Base-by-base conservation (phyloP, 2,329 filamentous ascomycete species). In the Fusarium nematophilum region DNA sequence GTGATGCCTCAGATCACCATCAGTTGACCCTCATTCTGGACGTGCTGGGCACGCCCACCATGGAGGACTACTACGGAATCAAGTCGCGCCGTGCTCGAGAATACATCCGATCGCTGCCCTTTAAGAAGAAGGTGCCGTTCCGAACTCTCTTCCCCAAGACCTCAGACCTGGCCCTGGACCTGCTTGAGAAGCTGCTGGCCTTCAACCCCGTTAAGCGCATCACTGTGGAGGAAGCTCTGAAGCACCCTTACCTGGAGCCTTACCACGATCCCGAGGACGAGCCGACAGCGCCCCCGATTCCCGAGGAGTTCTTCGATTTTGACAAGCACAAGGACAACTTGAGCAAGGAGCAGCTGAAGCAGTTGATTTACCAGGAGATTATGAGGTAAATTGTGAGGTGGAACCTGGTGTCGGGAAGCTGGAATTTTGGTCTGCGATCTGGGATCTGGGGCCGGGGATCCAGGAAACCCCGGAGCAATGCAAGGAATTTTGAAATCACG, bases 21-120 rank as follows among this genome's bases (percentile, higher is more conserved):
- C 95, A 99, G 79, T 82, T 99, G 70, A 99, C 95, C 6, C 84
- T 99, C 60, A 99, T 99, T 72, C 84, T 99, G 66, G 95, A 99
- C 70, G 94, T 99, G 45, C 90, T 99, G 56, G 95, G 95, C 64
- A 99, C 95, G 3, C 95, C 95, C 3, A 99, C 95, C 10, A 99
- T 99, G 95, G 95, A 99, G 77, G 95, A 99, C 76, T 99, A 99
- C 85, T 99, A 99, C 71, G 95, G 95, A 65, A 99, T 99, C 86
- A 99, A 99, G 81, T 98, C 95, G 48, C 91, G 95, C 65, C 92
- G 95, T 72, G 95, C 95, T 44, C 88, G 95, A 64, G 95, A 99
- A 79, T 99, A 99, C 81, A 99, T 99, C 74, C 92, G 95, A 59
- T 97, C 93, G 48, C 86, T 98, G 39, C 94, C 95, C 14, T 98